Base-by-base conservation (phyloP, 352 stramenopile genomes). In the Elongisporangium prolatum region DNA sequence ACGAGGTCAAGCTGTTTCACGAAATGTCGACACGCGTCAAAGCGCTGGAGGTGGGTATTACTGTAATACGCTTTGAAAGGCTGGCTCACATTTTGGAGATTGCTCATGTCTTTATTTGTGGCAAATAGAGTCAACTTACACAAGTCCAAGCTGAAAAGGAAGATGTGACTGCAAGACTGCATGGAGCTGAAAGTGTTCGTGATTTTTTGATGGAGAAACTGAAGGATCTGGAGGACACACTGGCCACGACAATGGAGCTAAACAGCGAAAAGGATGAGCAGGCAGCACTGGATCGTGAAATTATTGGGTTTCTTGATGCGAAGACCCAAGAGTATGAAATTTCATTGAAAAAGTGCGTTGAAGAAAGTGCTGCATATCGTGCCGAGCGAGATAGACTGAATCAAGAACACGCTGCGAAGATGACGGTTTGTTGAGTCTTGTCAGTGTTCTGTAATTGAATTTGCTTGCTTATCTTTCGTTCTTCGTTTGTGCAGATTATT, bases 121-220 rank as follows among this genome's bases (percentile, higher is more conserved):
- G 1, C 24, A 25, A 7, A 21, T 56, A 93, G 80, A 64, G 40
- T 9, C 75, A 89, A 59, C 59, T 93, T 3, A 66, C 70, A 18
- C 77, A 88, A 64, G 63, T 85, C 14, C 77, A 93, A 56, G 74
- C 82, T 1, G 84, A 94, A 56, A 91, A 90, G 54, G 82, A 94
- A 72, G 84, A 94, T 24, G 52, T 91, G 21, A 69, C 77, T 20
- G 82, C 77, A 25, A 71, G 82, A 0, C 60, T 94, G 4, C 78
- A 84, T n/a, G 84, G 78, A 37, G 80, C 84, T 0, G 84, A 94
- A 50, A 91, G 78, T 28, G 84, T 94, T 22, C 82, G 84, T 14
- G 84, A 91, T 38, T 94, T 94, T 34, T 63, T 94, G 9, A 92
- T 94, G 82, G 80, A 90, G 40, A 94, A 92, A 48, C 69, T 94